Percentiles rank a stretch among this genome's conserved stretches.
Evolutionary conservation across 2,329 filamentous ascomycete species (phyloP).

Genomic region (Tolypocladium album): DNA sequence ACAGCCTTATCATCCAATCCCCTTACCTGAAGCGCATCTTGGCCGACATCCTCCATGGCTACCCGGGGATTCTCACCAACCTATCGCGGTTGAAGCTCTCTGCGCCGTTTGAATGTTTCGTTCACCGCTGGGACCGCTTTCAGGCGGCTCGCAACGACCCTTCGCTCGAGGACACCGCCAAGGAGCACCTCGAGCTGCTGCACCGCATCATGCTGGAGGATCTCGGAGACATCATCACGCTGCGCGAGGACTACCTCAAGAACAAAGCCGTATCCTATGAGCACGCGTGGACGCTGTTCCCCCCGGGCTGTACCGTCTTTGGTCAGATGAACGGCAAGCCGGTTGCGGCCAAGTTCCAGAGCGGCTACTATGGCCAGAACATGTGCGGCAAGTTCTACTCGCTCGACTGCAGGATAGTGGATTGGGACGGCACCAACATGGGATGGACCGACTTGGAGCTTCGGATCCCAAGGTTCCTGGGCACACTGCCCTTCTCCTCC

Average conservation of each 20-base stretch:
- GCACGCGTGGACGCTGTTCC: constrained; percentile 43
- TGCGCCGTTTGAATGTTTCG: constrained; percentile 51
- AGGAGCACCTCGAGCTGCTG: constrained; percentile 35
- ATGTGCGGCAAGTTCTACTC: constrained; percentile 26
- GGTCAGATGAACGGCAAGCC: constrained; percentile 26
- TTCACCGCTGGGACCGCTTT: constrained; percentile 52
- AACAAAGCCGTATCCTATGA: constrained; percentile 43
- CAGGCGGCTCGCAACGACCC: constrained; percentile 26
- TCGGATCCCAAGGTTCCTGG: constrained; percentile 28
- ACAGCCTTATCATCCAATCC: constrained; percentile 55
- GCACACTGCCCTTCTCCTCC: constrained; percentile 30
- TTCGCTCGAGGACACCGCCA: constrained; percentile 28
- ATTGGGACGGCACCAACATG: constrained; percentile 37
- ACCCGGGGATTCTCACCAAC: constrained; percentile 48
- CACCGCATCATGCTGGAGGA: constrained; percentile 37
- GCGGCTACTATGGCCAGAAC: constrained; percentile 24
- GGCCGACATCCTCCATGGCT: constrained; percentile 41
- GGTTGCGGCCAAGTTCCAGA: constrained; percentile 26
- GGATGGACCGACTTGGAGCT: constrained; percentile 25
- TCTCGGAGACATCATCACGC: constrained; percentile 36
- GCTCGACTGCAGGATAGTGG: constrained; percentile 29
- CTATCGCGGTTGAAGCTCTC: constrained; percentile 51
- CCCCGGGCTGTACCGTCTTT: constrained; percentile 31
- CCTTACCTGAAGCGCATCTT: constrained; percentile 48
- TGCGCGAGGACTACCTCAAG: constrained; percentile 37